Evolutionary conservation across 2,329 filamentous ascomycete species (phyloP).

Genomic region (Dothideomycetes sp.): DNA sequence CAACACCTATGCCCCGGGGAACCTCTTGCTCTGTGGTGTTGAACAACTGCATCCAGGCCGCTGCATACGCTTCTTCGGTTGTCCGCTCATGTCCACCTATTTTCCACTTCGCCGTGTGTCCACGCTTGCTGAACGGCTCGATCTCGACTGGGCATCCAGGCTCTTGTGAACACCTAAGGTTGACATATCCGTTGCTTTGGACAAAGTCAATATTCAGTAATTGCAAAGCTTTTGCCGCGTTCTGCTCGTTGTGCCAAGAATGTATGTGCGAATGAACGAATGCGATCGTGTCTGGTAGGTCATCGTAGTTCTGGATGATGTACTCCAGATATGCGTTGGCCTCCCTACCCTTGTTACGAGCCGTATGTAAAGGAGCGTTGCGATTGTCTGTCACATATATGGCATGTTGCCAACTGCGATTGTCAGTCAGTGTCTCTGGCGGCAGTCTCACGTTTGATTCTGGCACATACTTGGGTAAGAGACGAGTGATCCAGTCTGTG

Average conservation of each 20-base stretch:
- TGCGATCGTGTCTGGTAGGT: constrained; percentile 21
- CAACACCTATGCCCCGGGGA: constrained; percentile 39
- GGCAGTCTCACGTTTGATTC: not conserved
- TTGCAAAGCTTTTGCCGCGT: constrained; percentile 10
- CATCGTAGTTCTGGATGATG: constrained; percentile 38
- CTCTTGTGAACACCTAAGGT: constrained; percentile 44
- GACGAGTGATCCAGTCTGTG: constrained; percentile 36
- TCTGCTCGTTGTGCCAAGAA: constrained; percentile 14
- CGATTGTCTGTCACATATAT: constrained; percentile 35
- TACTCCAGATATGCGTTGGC: constrained; percentile 41
- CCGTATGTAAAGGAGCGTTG: constrained; percentile 17
- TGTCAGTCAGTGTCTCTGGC: not conserved
- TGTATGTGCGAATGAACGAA: constrained; percentile 25
- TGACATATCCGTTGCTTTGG: constrained; percentile 43
- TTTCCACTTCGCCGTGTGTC: constrained; percentile 20
- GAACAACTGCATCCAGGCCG: constrained; percentile 43
- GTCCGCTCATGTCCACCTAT: constrained; percentile 28
- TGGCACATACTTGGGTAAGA: constrained; percentile 36
- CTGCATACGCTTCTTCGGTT: constrained; percentile 41
- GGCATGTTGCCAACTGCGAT: constrained; percentile 32
- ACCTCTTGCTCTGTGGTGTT: constrained; percentile 28
- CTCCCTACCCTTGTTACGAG: constrained; percentile 36
- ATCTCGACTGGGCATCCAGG: constrained; percentile 45
- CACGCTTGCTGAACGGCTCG: constrained; percentile 30
- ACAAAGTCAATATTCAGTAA: constrained; percentile 41